Evolutionary conservation across 73 alveolate genomes (phyloP).

Genomic region (Effrenium voratum): DNA sequence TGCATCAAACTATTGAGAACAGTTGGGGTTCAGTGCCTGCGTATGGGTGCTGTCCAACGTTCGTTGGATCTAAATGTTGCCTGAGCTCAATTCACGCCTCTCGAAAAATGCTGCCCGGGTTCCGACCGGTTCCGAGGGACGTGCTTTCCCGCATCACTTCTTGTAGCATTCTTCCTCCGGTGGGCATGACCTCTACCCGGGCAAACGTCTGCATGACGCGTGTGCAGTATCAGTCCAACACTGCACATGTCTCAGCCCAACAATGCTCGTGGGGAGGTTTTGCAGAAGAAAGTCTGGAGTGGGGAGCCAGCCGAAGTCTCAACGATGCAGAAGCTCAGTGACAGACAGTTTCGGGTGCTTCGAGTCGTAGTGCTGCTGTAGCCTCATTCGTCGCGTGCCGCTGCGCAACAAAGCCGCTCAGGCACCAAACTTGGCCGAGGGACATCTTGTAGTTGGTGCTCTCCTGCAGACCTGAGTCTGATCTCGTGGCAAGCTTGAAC

Average conservation of each 20-base stretch:
- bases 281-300: too few species aligned
- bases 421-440: neutral
- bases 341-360: conserved; percentile 66
- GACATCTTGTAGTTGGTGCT: conserved; percentile 91
- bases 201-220: neutral
- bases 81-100: too few species aligned
- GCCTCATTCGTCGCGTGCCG: neutral
- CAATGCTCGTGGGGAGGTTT: too few species aligned
- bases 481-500: neutral
- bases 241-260: too few species aligned
- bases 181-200: conserved; percentile 13
- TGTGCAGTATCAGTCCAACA: neutral
- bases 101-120: too few species aligned
- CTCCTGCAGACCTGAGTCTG: conserved; percentile 92
- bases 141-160: neutral
- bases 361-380: conserved; percentile 88
- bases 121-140: neutral
- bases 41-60: too few species aligned
- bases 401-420: neutral
- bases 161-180: conserved; percentile 62
- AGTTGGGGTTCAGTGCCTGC: too few species aligned
- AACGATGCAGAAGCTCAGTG: too few species aligned
- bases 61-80: too few species aligned
- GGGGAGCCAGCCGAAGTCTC: too few species aligned
- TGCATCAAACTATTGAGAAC: too few species aligned